Evolutionary conservation across 352 stramenopile species (phyloP).

Genomic region (Stephanocyclus meneghinianus): DNA sequence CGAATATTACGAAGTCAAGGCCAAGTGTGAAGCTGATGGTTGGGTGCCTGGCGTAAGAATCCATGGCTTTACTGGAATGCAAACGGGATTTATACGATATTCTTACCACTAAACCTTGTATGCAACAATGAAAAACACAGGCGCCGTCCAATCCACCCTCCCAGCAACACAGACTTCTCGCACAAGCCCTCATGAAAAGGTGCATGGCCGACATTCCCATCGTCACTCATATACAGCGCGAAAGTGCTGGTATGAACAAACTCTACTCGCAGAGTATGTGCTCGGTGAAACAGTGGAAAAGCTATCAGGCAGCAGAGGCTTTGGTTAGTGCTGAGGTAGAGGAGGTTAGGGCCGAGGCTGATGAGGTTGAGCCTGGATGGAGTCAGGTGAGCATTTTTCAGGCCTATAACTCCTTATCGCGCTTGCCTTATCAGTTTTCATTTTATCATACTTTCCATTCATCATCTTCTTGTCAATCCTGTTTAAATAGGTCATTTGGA

Average conservation of each 20-base stretch:
- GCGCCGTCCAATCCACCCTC: slow-evolving; percentile 14
- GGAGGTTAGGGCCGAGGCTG: slow-evolving; percentile 83
- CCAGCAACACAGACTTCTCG: slow-evolving; percentile 67
- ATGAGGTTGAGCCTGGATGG: slow-evolving; percentile 85
- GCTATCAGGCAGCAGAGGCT: slow-evolving; percentile 82
- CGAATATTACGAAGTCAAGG: slow-evolving; percentile 84
- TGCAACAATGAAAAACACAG: background rate
- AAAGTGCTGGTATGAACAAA: slow-evolving; percentile 85
- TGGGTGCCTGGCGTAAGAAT: slow-evolving; percentile 66
- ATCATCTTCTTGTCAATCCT: slow-evolving; percentile 17
- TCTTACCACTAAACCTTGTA: background rate
- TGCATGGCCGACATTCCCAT: slow-evolving; percentile 86
- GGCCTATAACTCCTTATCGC: background rate
- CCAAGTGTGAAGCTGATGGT: slow-evolving; percentile 65
- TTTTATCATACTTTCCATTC: background rate
- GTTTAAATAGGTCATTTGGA: slow-evolving; percentile 73
- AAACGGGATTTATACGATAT: background rate
- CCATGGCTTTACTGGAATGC: background rate
- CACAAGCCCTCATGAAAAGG: slow-evolving; percentile 85
- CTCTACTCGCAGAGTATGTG: slow-evolving; percentile 86
- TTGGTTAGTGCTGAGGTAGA: slow-evolving; percentile 85
- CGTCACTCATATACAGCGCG: slow-evolving; percentile 86
- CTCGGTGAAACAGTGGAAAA: slow-evolving; percentile 84
- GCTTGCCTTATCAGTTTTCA: background rate
- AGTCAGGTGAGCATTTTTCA: slow-evolving; percentile 65